These are phyloP conservation scores for Moricandia arvensis DNA, from an alignment of 345 rosid genomes.

Conservation along the genomic window DNA sequence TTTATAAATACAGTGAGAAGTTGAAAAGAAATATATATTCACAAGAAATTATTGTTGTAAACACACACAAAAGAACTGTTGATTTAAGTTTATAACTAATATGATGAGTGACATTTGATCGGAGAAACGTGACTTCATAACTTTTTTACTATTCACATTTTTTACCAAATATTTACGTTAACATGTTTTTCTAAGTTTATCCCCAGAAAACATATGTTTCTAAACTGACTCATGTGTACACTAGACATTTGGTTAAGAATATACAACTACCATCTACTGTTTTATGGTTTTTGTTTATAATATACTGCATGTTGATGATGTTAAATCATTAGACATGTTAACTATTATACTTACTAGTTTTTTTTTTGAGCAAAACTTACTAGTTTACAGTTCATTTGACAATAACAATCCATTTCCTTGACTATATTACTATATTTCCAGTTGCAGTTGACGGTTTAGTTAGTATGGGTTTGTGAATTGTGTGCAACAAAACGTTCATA, in stretches of 20 bases:
- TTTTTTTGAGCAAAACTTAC: too few species aligned
- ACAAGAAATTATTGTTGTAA: background rate
- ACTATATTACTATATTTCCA: background rate
- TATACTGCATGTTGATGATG: background rate
- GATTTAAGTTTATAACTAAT: background rate
- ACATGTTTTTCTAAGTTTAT: background rate
- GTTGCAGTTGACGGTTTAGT: background rate
- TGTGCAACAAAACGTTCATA: background rate
- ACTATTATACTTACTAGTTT: background rate
- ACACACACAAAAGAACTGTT: background rate
- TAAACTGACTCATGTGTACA: background rate
- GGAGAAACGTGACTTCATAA: background rate
- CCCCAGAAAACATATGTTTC: background rate
- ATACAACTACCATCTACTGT: background rate
- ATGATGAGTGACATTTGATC: background rate
- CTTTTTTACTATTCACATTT: background rate
- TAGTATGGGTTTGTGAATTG: background rate
- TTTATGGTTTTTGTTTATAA: background rate
- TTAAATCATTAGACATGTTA: background rate
- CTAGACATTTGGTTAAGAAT: background rate
- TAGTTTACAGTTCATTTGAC: background rate
- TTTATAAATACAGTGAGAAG: background rate
- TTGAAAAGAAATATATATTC: too few species aligned
- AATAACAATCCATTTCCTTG: background rate
- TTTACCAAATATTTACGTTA: background rate